Conservation (phyloP, 768 basidiomycete species). For the Nevesoporus exiguus region DNA sequence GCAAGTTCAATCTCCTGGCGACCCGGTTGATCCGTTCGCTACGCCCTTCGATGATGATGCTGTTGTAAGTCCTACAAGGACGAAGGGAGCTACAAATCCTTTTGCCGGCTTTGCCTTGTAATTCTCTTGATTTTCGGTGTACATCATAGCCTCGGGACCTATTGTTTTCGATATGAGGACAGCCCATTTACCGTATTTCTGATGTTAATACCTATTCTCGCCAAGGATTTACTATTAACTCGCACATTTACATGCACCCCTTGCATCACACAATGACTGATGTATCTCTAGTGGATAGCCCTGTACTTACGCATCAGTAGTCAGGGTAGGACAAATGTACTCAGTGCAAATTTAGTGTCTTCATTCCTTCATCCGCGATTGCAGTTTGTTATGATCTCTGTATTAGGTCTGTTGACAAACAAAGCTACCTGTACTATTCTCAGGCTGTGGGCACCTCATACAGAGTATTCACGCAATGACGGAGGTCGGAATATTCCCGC, state of each 20-base stretch:
- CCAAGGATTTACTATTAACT: constrained; percentile 6
- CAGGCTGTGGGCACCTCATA: too few species aligned
- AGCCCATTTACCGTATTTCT: constrained; percentile 10
- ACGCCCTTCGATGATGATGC: constrained; percentile 81
- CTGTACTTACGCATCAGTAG: neutral
- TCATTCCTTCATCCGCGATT: neutral
- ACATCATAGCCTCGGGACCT: neutral
- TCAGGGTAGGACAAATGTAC: constrained; percentile 8
- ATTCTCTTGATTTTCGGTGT: neutral
- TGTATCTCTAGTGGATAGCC: constrained; percentile 28
- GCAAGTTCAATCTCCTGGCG: constrained; percentile 38
- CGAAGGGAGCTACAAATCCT: constrained; percentile 54
- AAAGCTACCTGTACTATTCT: too few species aligned
- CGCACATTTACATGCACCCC: constrained; percentile 4
- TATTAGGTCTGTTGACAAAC: neutral
- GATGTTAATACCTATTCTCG: constrained; percentile 14
- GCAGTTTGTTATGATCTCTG: neutral
- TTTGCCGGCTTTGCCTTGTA: constrained; percentile 39
- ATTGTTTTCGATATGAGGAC: neutral
- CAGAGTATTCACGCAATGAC: too few species aligned
- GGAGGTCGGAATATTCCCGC: too few species aligned
- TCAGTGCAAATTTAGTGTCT: neutral
- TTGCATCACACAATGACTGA: constrained; percentile 3
- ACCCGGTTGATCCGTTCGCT: constrained; percentile 52
- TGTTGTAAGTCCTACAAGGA: constrained; percentile 28